Percentiles rank a stretch among this genome's conserved stretches.
Conservation (phyloP, 2,329 filamentous ascomycete genomes). For the Talaromyces piceae region DNA sequence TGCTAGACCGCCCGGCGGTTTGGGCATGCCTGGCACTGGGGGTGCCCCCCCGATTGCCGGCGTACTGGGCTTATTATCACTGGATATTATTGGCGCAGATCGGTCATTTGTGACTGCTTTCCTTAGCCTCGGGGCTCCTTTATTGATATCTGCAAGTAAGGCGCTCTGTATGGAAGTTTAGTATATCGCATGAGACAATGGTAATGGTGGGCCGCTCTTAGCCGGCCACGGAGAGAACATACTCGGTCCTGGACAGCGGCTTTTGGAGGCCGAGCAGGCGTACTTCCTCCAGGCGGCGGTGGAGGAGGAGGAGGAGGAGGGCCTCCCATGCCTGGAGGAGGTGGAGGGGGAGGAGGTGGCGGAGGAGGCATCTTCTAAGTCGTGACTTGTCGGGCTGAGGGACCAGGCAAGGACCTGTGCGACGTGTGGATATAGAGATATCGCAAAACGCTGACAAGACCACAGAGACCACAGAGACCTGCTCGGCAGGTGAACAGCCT, state of each 20-base stretch:
- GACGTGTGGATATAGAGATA: neutral
- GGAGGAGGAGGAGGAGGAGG: slow-evolving; percentile 56
- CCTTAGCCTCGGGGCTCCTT: slow-evolving; percentile 64
- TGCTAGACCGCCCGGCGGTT: slow-evolving; percentile 57
- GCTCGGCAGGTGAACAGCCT: slow-evolving; percentile 7
- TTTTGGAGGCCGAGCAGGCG: slow-evolving; percentile 53
- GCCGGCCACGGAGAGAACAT: slow-evolving; percentile 28
- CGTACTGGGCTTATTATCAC: slow-evolving; percentile 47
- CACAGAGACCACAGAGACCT: slow-evolving; percentile 9
- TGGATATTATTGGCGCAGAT: slow-evolving; percentile 67
- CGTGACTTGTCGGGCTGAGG: slow-evolving; percentile 10
- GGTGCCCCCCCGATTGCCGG: slow-evolving; percentile 67
- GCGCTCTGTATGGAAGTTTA: slow-evolving; percentile 56
- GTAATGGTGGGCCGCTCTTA: neutral
- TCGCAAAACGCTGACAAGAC: neutral
- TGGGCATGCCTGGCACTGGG: slow-evolving; percentile 61
- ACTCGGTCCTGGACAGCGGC: slow-evolving; percentile 55
- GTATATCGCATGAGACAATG: neutral
- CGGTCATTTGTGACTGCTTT: slow-evolving; percentile 89
- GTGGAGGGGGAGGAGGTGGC: slow-evolving; percentile 64
- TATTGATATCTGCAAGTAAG: slow-evolving; percentile 77
- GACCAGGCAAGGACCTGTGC: neutral
- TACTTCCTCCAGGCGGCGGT: slow-evolving; percentile 45
- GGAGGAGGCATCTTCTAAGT: slow-evolving; percentile 39
- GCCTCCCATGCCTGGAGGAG: slow-evolving; percentile 51